A percentile compares a stretch with the other conserved stretches of the same genome.
Evolutionary conservation across 2,329 filamentous ascomycete species (phyloP).

Genomic region (Didymella glomerata): DNA sequence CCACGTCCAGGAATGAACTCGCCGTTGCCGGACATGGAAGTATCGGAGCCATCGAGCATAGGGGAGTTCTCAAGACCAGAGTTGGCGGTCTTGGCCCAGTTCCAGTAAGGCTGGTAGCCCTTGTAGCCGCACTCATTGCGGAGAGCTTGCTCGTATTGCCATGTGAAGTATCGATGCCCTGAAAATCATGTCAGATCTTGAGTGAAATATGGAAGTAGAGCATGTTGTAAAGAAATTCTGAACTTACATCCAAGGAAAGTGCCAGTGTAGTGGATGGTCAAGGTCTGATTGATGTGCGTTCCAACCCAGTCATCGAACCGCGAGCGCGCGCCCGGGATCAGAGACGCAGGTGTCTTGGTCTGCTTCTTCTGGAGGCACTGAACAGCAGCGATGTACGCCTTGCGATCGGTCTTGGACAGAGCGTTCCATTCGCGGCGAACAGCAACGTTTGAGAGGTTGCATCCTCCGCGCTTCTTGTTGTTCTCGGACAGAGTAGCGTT

Average conservation of each 20-base stretch:
- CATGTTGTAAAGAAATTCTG: not conserved
- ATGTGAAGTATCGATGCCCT: constrained; percentile 55
- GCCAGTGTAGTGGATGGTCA: constrained; percentile 48
- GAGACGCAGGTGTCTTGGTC: constrained; percentile 37
- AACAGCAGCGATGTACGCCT: constrained; percentile 49
- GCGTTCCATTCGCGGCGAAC: constrained; percentile 41
- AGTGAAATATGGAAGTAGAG: not conserved
- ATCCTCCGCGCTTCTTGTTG: constrained; percentile 35
- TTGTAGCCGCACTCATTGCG: constrained; percentile 54
- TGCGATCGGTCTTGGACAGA: constrained; percentile 41
- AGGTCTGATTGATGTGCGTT: constrained; percentile 49
- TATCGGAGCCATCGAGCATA: constrained; percentile 64
- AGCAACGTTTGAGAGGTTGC: constrained; percentile 37
- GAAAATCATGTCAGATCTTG: constrained; percentile 18
- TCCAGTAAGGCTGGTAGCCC: constrained; percentile 59
- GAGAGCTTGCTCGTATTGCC: constrained; percentile 54
- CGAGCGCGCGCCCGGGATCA: constrained; percentile 43
- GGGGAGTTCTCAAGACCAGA: constrained; percentile 56
- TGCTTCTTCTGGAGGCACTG: constrained; percentile 45
- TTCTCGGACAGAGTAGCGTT: constrained; percentile 27
- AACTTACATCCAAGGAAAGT: constrained; percentile 27
- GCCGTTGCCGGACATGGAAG: constrained; percentile 58
- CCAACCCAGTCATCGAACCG: constrained; percentile 51
- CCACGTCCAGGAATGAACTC: constrained; percentile 41
- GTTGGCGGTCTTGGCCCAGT: constrained; percentile 61